Percentiles rank a stretch among this genome's conserved stretches.
These are phyloP conservation scores for Anthracocystis setariae DNA, from an alignment of 1,284 basidiomycete genomes.

Conservation along the genomic window DNA sequence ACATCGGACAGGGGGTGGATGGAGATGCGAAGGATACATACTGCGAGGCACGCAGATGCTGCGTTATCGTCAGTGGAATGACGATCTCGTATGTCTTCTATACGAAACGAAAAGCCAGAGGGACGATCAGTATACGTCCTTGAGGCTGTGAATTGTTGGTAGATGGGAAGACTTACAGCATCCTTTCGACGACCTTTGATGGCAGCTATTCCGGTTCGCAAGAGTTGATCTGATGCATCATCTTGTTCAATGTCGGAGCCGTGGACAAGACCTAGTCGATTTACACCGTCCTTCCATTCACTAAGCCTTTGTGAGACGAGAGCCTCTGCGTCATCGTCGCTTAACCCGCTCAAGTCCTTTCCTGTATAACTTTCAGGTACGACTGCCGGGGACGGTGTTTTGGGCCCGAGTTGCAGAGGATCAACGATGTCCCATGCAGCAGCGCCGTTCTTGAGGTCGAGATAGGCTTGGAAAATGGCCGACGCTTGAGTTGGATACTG, in stretches of 20 bases:
- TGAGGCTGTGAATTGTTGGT: neutral
- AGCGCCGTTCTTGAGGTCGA: slow-evolving; percentile 63
- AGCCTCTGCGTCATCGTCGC: slow-evolving; percentile 22
- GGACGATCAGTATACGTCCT: neutral
- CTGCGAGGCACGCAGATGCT: slow-evolving; percentile 31
- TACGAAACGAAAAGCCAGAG: neutral
- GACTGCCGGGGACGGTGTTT: neutral
- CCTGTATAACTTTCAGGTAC: neutral
- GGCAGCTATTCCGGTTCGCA: slow-evolving; percentile 14
- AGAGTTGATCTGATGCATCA: neutral
- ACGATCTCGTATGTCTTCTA: slow-evolving; percentile 35
- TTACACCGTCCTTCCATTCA: neutral
- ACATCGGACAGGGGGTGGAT: neutral
- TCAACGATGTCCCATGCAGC: slow-evolving; percentile 56
- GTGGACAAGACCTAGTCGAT: slow-evolving; percentile 10
- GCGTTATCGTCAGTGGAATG: slow-evolving; percentile 35
- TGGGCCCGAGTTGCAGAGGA: slow-evolving; percentile 11
- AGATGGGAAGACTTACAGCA: slow-evolving; percentile 18
- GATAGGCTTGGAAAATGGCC: slow-evolving; percentile 64
- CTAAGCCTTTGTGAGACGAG: slow-evolving; percentile 8
- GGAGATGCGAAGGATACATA: slow-evolving; percentile 4
- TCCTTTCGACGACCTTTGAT: slow-evolving; percentile 42
- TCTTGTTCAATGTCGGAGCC: neutral
- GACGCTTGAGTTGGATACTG: slow-evolving; percentile 61
- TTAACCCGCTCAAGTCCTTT: slow-evolving; percentile 14